These are phyloP conservation scores for Noccaea caerulescens DNA, from an alignment of 345 rosid genomes.

Conservation along the genomic window DNA sequence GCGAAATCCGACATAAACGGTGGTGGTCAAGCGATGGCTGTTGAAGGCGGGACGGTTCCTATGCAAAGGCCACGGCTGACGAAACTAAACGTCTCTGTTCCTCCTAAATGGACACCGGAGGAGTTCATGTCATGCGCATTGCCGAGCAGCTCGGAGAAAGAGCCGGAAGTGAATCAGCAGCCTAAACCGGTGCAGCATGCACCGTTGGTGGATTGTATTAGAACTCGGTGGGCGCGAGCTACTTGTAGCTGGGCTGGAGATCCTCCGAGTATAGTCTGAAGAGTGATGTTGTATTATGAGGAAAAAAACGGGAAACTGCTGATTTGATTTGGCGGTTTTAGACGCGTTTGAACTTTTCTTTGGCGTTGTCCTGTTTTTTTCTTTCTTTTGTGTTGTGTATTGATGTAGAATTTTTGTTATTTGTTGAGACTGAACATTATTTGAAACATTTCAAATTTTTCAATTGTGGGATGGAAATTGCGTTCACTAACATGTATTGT, in stretches of 20 bases:
- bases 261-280: conserved; percentile 95
- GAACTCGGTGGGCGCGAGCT: conserved; percentile 95
- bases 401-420: conserved; percentile 39
- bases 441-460: conserved; percentile 24
- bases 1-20: conserved; percentile 92
- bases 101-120: conserved; percentile 99
- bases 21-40: conserved; percentile 50
- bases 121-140: conserved; percentile 80
- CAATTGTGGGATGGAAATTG: conserved; percentile 41
- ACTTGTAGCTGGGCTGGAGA: conserved; percentile 91
- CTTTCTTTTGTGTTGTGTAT: conserved; percentile 29
- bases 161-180: conserved; percentile 66
- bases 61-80: conserved; percentile 94
- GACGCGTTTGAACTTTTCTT: conserved; percentile 37
- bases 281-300: conserved; percentile 41
- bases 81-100: conserved; percentile 89
- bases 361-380: conserved; percentile 36
- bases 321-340: conserved; percentile 30
- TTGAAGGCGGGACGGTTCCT: conserved; percentile 58
- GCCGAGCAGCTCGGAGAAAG: conserved; percentile 59
- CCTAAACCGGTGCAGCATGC: conserved; percentile 86
- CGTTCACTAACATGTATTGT: not conserved
- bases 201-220: conserved; percentile 89
- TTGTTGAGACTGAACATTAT: conserved; percentile 32
- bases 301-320: conserved; percentile 35